Evolutionary conservation across 1,139 yeast genomes (phyloP).

Genomic region (Pichia inconspicua): DNA sequence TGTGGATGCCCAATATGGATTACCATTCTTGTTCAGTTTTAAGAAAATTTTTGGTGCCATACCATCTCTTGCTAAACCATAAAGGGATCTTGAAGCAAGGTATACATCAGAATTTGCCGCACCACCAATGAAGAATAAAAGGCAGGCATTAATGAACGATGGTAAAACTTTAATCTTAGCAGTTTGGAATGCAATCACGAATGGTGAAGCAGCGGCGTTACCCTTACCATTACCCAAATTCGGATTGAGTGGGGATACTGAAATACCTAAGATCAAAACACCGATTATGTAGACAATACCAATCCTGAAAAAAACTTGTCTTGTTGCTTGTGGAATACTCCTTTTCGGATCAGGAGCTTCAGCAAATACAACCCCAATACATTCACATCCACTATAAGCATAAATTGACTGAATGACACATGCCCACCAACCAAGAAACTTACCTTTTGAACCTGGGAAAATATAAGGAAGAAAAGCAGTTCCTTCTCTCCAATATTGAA

Average conservation of each 20-base stretch:
- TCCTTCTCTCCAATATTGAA: slow-evolving; percentile 48
- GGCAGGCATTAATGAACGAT: slow-evolving; percentile 41
- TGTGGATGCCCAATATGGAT: slow-evolving; percentile 9
- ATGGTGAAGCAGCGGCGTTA: slow-evolving; percentile 54
- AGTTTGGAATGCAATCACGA: slow-evolving; percentile 48
- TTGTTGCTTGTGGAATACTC: slow-evolving; percentile 61
- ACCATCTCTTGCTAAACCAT: slow-evolving; percentile 35
- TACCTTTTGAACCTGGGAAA: slow-evolving; percentile 28
- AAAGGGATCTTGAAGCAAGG: slow-evolving; percentile 37
- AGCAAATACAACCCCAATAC: slow-evolving; percentile 37
- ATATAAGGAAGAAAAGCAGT: slow-evolving; percentile 5
- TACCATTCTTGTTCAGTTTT: slow-evolving; percentile 9
- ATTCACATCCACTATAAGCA: slow-evolving; percentile 46
- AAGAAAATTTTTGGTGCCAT: slow-evolving; percentile 34
- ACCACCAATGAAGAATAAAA: slow-evolving; percentile 39
- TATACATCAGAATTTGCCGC: slow-evolving; percentile 41
- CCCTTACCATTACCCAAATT: slow-evolving; percentile 33
- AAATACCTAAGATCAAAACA: slow-evolving; percentile 37
- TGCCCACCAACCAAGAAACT: slow-evolving; percentile 28
- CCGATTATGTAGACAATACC: slow-evolving; percentile 46
- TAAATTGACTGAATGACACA: slow-evolving; percentile 34
- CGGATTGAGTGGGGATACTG: slow-evolving; percentile 33
- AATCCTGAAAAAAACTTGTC: slow-evolving; percentile 64
- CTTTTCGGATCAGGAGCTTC: slow-evolving; percentile 39
- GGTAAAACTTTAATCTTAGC: slow-evolving; percentile 51